Evolutionary conservation across 2,329 filamentous ascomycete species (phyloP).

Genomic region (Colletotrichum coccodes): DNA sequence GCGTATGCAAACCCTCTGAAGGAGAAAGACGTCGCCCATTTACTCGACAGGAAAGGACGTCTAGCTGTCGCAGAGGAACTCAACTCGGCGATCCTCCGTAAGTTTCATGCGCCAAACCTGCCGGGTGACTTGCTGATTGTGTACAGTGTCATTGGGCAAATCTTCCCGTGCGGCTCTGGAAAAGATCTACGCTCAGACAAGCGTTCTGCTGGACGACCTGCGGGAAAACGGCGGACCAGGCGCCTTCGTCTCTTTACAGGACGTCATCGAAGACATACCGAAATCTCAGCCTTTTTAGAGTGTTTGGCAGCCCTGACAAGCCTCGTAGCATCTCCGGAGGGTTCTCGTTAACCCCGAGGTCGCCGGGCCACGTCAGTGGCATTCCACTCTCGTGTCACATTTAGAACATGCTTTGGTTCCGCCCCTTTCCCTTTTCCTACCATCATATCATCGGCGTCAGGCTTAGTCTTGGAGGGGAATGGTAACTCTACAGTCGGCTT

Average conservation of each 20-base stretch:
- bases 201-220: slow-evolving; percentile 84
- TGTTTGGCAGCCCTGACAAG: not conserved
- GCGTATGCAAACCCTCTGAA: slow-evolving; percentile 86
- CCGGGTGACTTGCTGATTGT: not conserved
- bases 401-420: slow-evolving; percentile 18
- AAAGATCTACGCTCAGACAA: slow-evolving; percentile 86
- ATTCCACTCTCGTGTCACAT: slow-evolving; percentile 15
- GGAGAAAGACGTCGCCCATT: slow-evolving; percentile 77
- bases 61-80: slow-evolving; percentile 89
- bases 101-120: slow-evolving; percentile 44
- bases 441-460: slow-evolving; percentile 29
- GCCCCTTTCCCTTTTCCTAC: not conserved
- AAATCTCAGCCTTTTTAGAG: slow-evolving; percentile 40
- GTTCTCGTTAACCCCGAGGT: not conserved
- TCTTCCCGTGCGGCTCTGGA: slow-evolving; percentile 88
- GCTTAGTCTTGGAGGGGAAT: slow-evolving; percentile 20
- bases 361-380: slow-evolving; percentile 8
- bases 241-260: slow-evolving; percentile 77
- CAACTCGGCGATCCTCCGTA: slow-evolving; percentile 91
- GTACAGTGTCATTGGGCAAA: slow-evolving; percentile 85
- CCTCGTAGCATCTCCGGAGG: not conserved
- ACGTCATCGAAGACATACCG: slow-evolving; percentile 59
- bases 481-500: slow-evolving; percentile 20
- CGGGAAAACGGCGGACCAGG: slow-evolving; percentile 82
- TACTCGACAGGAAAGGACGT: slow-evolving; percentile 81